Percentiles rank a stretch among this genome's conserved stretches.
Evolutionary conservation across 768 basidiomycete genomes (phyloP).

Genomic region (Dioszegia crocea): DNA sequence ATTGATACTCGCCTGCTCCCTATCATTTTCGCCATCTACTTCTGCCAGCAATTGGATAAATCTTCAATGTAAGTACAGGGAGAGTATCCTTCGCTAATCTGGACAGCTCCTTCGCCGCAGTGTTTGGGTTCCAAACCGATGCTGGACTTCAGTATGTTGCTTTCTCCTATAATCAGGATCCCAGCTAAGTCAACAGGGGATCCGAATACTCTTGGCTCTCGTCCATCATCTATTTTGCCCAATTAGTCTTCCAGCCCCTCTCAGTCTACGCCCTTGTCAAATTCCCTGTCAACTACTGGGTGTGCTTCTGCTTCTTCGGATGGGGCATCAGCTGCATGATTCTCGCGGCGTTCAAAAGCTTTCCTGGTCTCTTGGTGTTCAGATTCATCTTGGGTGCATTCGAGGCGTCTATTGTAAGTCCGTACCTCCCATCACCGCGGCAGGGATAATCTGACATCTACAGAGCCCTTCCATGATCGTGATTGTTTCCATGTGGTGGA

Average conservation of each 20-base stretch:
- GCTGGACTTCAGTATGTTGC: slow-evolving; percentile 51
- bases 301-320: slow-evolving; percentile 52
- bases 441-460: neutral
- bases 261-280: slow-evolving; percentile 20
- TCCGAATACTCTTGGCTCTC: slow-evolving; percentile 30
- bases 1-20: slow-evolving; percentile 16
- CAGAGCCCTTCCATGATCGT: slow-evolving; percentile 54
- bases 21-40: slow-evolving; percentile 23
- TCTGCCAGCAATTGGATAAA: slow-evolving; percentile 44
- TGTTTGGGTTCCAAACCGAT: slow-evolving; percentile 52
- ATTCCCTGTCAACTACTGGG: slow-evolving; percentile 29
- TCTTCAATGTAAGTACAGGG: slow-evolving; percentile 48
- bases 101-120: slow-evolving; percentile 53
- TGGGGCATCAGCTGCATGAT: slow-evolving; percentile 54
- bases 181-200: slow-evolving; percentile 6
- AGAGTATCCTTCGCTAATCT: neutral
- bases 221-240: slow-evolving; percentile 39
- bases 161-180: neutral
- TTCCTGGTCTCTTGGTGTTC: slow-evolving; percentile 52
- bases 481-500: slow-evolving; percentile 56
- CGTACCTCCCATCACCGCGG: neutral
- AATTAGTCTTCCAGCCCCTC: slow-evolving; percentile 31
- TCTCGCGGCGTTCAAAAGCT: slow-evolving; percentile 52
- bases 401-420: slow-evolving; percentile 53
- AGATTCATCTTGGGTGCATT: slow-evolving; percentile 57